Base-by-base conservation (phyloP, 2,329 filamentous ascomycete genomes). In the Fusarium illudens region DNA sequence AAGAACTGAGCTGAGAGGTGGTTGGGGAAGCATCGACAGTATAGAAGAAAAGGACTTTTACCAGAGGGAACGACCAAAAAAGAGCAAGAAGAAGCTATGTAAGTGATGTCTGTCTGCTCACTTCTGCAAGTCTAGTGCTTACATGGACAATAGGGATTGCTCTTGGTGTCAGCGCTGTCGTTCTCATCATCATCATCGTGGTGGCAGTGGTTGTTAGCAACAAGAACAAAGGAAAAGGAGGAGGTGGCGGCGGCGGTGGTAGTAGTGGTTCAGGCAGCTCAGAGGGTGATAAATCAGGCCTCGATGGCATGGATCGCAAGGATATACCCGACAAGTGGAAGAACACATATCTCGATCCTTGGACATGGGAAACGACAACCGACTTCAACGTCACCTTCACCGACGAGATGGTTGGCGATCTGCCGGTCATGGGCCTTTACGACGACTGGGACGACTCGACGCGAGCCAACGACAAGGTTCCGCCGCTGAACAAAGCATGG, bases 311-410 rank as follows among this genome's bases (percentile, higher is more conserved):
- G 56, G 84, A 85, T 54, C 81, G 83, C 25, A 80, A 81, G 67
- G 85, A 83, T 60, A 87, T 92, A 51, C 92, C 92, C 62, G 80
- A 82, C 59, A 84, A 84, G 64, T 94, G 88, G 73, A 89, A 87
- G 77, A 93, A 89, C 13, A 92, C 91, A 3, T 90, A 92, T 66
- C 84, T 97, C 19, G 94, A 99, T 75, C 96, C 96, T 0, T 97
- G 93, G 78, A 89, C 90, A 2, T 99, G 96, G 96, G 91, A 92
- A 70, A 91, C 96, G 71, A 97, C 94, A 0, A 86, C 84, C 0
- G 93, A 94, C 74, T 97, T 98, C 83, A 99, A 99, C 76, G 86
- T 95, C 64, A 98, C 96, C 0, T 99, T 96, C 77, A 99, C 96
- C 0, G 88, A 90, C 63, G 86, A 89, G 51, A 94, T 89, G 13